A percentile compares a stretch with the other conserved stretches of the same genome.
Evolutionary conservation across 176 grass and related monocot genomes (phyloP).

Genomic region (Raddia distichophylla): DNA sequence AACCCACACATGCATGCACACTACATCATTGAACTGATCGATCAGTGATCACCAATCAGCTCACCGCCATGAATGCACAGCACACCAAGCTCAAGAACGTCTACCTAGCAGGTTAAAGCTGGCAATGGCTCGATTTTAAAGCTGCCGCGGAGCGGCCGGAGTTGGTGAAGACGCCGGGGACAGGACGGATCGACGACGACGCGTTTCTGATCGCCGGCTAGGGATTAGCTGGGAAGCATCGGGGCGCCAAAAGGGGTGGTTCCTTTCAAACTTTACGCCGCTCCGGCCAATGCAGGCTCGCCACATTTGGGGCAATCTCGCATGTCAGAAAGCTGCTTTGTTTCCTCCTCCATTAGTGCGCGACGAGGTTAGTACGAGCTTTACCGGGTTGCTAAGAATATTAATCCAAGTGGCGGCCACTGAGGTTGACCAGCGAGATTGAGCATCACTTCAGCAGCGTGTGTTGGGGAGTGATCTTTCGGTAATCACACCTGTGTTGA

Average conservation of each 20-base stretch:
- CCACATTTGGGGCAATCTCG: slow-evolving; percentile 36
- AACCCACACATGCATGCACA: background rate
- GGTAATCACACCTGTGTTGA: slow-evolving; percentile 25
- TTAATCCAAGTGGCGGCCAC: slow-evolving; percentile 36
- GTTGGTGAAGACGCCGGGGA: slow-evolving; percentile 51
- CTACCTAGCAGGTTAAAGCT: too few relatives aligned
- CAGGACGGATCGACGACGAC: slow-evolving; percentile 8
- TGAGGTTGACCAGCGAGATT: background rate
- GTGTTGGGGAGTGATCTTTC: background rate
- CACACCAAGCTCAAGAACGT: too few relatives aligned
- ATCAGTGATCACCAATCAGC: background rate
- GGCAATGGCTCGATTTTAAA: slow-evolving; percentile 39
- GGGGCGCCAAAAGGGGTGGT: slow-evolving; percentile 30
- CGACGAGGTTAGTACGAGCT: slow-evolving; percentile 40
- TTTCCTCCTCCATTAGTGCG: slow-evolving; percentile 32
- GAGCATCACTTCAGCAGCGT: background rate
- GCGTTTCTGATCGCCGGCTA: slow-evolving; percentile 45
- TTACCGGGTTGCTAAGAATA: slow-evolving; percentile 5
- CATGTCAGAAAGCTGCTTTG: slow-evolving; percentile 32
- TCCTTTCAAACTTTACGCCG: slow-evolving; percentile 10
- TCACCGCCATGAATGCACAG: background rate
- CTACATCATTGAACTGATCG: background rate
- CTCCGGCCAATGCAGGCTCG: slow-evolving; percentile 20
- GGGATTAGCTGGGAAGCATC: slow-evolving; percentile 80
- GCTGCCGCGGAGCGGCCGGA: background rate